phyloP scores from a whole-genome alignment of 768 basidiomycete species.

The Lactifluus echinatus region DNA sequence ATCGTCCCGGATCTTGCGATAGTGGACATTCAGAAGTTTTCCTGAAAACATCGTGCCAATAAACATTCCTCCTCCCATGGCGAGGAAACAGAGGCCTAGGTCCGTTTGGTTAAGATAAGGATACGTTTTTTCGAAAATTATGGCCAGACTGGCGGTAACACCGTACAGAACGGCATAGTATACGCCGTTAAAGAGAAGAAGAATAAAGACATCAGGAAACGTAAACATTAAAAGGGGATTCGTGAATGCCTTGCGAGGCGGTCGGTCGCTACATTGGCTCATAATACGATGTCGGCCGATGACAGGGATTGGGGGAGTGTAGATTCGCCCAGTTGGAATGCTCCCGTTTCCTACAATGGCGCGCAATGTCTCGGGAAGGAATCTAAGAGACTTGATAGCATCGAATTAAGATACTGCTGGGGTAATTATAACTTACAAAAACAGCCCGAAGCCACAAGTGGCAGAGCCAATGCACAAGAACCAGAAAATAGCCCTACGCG shows the following conservation, averaged over 20 bases:
- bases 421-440: slow-evolving; percentile 25
- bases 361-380: slow-evolving; percentile 44
- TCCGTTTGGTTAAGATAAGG: slow-evolving; percentile 50
- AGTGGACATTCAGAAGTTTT: slow-evolving; percentile 58
- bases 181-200: slow-evolving; percentile 46
- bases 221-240: slow-evolving; percentile 52
- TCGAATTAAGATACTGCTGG: not conserved
- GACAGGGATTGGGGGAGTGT: slow-evolving; percentile 29
- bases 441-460: slow-evolving; percentile 29
- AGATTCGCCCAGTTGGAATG: slow-evolving; percentile 27
- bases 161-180: slow-evolving; percentile 51
- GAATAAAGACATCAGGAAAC: slow-evolving; percentile 46
- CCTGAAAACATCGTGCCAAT: slow-evolving; percentile 54
- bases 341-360: slow-evolving; percentile 36
- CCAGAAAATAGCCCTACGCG: slow-evolving; percentile 35
- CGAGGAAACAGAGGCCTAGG: slow-evolving; percentile 71
- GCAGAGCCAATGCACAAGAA: slow-evolving; percentile 32
- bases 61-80: slow-evolving; percentile 63
- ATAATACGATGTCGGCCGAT: slow-evolving; percentile 20
- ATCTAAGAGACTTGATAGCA: slow-evolving; percentile 21
- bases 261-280: slow-evolving; percentile 2
- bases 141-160: slow-evolving; percentile 51
- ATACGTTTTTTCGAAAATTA: slow-evolving; percentile 51
- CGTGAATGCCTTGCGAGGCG: slow-evolving; percentile 30
- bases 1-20: slow-evolving; percentile 33